phyloP scores from a whole-genome alignment of 2,329 filamentous ascomycete species.

The Tolypocladium capitatum region DNA sequence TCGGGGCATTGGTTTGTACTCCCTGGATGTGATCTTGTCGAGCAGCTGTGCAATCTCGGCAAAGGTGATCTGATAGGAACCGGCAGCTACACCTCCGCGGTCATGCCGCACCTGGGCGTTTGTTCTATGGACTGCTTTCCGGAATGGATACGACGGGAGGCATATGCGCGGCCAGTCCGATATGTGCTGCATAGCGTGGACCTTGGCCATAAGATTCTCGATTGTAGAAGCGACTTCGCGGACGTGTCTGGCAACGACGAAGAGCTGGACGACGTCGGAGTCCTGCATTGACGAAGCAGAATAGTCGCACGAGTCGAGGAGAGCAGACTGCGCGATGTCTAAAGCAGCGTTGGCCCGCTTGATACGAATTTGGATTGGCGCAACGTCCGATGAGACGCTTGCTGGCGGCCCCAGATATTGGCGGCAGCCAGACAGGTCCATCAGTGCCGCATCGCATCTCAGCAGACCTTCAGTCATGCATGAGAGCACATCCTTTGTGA shows the following conservation, averaged over 20 bases:
- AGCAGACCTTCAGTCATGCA: conserved; percentile 31
- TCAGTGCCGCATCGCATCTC: conserved; percentile 37
- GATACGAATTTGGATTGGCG: conserved; percentile 24
- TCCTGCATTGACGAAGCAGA: conserved; percentile 32
- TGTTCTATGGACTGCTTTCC: conserved; percentile 37
- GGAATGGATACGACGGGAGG: conserved; percentile 38
- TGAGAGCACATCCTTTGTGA: conserved; percentile 31
- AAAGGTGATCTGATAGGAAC: conserved; percentile 33
- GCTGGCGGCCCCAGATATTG: conserved; percentile 29
- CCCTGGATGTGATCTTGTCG: conserved; percentile 25
- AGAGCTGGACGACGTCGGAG: conserved; percentile 36
- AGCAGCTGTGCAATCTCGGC: conserved; percentile 28
- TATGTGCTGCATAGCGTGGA: conserved; percentile 31
- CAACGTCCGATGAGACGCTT: conserved; percentile 28
- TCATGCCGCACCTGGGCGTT: conserved; percentile 47
- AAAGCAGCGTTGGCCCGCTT: conserved; percentile 30
- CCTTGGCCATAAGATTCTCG: conserved; percentile 30
- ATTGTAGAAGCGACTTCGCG: conserved; percentile 36
- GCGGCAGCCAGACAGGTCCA: conserved; percentile 39
- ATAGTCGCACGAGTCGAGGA: conserved; percentile 31
- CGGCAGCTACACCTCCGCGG: conserved; percentile 42
- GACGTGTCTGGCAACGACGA: conserved; percentile 41
- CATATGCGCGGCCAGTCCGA: conserved; percentile 28
- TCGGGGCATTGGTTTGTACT: conserved; percentile 19
- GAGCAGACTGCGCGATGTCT: conserved; percentile 29